Evolutionary conservation across 306 rosid species (phyloP), one percentile per base, ranked within the genome.

Genomic region (Castanospermum australe): DNA sequence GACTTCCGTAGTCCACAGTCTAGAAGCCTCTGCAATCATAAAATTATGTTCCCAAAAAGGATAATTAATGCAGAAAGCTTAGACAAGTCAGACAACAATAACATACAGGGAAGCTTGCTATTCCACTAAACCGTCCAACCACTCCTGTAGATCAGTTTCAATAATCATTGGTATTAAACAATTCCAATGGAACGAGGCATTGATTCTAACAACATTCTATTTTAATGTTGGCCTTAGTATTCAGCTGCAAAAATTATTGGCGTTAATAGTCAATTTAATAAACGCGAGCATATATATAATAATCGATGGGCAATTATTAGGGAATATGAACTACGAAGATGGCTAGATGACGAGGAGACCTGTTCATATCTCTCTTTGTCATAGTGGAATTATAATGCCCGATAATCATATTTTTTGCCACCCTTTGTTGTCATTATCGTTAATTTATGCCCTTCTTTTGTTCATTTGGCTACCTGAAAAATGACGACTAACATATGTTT

Each of bases 41-140:
- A 4, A 45, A 21, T 4, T n/a, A n/a, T 33, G 2, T 14, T 21
- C 10, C 1, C 51, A 72, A 28, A 56, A 38, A 6, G 35, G 10
- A 8, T n/a, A n/a, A n/a, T n/a, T n/a, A 25, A 21, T 22, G 18
- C 62, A 24, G 17, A 18, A 36, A 47, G 6, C 44, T 44, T 11
- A 5, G 47, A 70, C 15, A 14, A 17, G 50, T 2, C 7, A 28
- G 35, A 67, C 36, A 67, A 8, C 20, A 32, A 47, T 5, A 50
- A 36, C 54, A 44, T 11, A 5, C 2, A 33, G 15, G 2, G 18
- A n/a, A 55, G 65, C 52, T 28, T 3, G 25, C 20, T 51, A 54
- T 82, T 79, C 84, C 80, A 79, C 82, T 65, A 39, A 71, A 76
- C 87, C 83, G 87, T 5, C 87, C 85, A 83, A 67, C 87, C 67